Evolutionary conservation across 176 grass and related monocot genomes (phyloP).

Genomic region (Zoysia japonica): DNA sequence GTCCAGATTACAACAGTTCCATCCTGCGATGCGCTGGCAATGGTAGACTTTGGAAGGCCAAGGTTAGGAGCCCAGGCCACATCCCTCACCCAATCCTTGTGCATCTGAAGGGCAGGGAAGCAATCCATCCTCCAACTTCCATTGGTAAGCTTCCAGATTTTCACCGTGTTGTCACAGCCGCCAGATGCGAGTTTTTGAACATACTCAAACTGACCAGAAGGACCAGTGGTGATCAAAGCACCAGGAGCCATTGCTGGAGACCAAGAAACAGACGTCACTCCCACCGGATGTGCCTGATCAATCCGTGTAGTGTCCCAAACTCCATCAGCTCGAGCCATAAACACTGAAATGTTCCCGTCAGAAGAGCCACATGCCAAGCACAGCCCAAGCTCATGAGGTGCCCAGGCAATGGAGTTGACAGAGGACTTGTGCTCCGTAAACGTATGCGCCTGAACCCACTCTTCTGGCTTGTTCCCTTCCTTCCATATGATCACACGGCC

Average conservation of each 20-base stretch:
- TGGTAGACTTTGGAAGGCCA: conserved; percentile 70
- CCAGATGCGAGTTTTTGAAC: conserved; percentile 77
- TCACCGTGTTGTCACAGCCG: conserved; percentile 75
- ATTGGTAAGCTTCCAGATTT: conserved; percentile 75
- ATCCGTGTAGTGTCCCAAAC: conserved; percentile 68
- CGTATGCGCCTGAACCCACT: conserved; percentile 53
- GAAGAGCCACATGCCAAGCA: conserved; percentile 74
- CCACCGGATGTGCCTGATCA: conserved; percentile 70
- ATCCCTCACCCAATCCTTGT: conserved; percentile 69
- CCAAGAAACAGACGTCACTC: conserved; percentile 75
- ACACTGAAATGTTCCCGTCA: conserved; percentile 76
- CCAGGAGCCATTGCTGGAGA: conserved; percentile 57
- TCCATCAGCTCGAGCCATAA: conserved; percentile 63
- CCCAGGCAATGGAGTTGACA: conserved; percentile 76
- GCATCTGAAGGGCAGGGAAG: conserved; percentile 73
- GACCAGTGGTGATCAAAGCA: conserved; percentile 48
- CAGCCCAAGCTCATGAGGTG: conserved; percentile 73
- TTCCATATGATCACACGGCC: conserved; percentile 76
- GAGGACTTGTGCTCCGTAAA: conserved; percentile 73
- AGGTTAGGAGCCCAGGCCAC: conserved; percentile 72
- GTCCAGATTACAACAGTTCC: conserved; percentile 81
- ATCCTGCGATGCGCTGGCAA: conserved; percentile 80
- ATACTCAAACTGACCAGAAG: conserved; percentile 60
- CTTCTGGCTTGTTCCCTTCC: conserved; percentile 75
- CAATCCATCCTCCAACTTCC: conserved; percentile 79